Percentiles rank a stretch among this genome's conserved stretches.
These are phyloP conservation scores for Physcia stellaris DNA, from an alignment of 495 filamentous ascomycete genomes.

Conservation along the genomic window DNA sequence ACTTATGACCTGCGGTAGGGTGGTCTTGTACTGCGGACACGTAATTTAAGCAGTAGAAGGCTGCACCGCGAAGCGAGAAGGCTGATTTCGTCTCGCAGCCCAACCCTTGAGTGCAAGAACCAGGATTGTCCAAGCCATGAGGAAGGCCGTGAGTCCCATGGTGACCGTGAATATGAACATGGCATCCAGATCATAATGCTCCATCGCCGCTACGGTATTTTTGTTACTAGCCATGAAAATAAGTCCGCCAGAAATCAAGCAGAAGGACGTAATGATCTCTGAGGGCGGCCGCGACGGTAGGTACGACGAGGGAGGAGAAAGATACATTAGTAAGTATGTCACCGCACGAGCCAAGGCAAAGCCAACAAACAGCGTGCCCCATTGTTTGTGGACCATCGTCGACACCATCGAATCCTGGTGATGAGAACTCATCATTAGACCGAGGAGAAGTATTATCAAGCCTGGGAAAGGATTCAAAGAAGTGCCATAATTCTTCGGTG, in stretches of 20 bases:
- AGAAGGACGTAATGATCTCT: slow-evolving; percentile 75
- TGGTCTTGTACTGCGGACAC: too few species aligned
- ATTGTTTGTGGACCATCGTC: slow-evolving; percentile 88
- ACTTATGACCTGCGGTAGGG: too few species aligned
- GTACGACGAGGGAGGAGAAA: slow-evolving; percentile 71
- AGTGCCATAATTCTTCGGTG: slow-evolving; percentile 55
- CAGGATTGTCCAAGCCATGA: slow-evolving; percentile 75
- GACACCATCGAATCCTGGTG: slow-evolving; percentile 75
- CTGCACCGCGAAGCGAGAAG: too few species aligned
- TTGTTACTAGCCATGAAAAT: slow-evolving; percentile 85
- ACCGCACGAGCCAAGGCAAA: slow-evolving; percentile 63
- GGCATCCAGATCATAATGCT: slow-evolving; percentile 54
- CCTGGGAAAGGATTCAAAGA: slow-evolving; percentile 85
- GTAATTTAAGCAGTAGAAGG: too few species aligned
- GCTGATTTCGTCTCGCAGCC: slow-evolving; percentile 35
- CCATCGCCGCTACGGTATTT: slow-evolving; percentile 65
- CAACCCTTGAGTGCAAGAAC: slow-evolving; percentile 82
- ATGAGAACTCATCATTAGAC: slow-evolving; percentile 90
- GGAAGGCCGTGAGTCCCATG: slow-evolving; percentile 66
- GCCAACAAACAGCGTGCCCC: slow-evolving; percentile 76
- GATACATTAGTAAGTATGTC: slow-evolving; percentile 68
- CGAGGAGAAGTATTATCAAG: slow-evolving; percentile 71
- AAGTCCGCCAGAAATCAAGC: slow-evolving; percentile 71
- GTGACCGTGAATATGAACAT: slow-evolving; percentile 93
- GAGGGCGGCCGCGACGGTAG: slow-evolving; percentile 84